Evolutionary conservation across 805 yeast genomes (phyloP).

Genomic region (Yamadazyma phyllophila): DNA sequence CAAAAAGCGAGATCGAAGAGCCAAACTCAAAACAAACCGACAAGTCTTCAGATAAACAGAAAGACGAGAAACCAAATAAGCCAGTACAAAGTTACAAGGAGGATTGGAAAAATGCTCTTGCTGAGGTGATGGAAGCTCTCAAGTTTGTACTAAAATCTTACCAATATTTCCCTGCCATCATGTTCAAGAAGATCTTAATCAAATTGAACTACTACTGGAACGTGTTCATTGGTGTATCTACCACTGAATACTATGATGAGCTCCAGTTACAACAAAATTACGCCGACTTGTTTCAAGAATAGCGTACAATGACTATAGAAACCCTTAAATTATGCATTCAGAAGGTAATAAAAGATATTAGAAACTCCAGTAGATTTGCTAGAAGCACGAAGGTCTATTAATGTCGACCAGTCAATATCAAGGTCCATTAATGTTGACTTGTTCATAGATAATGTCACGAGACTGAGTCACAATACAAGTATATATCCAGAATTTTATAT

Average conservation of each 20-base stretch:
- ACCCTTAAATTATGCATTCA: background rate
- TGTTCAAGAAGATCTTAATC: constrained; percentile 50
- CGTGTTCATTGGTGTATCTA: constrained; percentile 54
- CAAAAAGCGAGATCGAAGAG: constrained; percentile 10
- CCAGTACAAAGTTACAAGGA: constrained; percentile 17
- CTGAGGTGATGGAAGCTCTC: constrained; percentile 57
- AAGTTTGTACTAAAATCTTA: constrained; percentile 67
- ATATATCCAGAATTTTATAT: background rate
- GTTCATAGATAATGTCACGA: no score
- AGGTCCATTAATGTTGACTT: no score
- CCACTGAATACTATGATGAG: constrained; percentile 15
- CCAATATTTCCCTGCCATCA: constrained; percentile 61
- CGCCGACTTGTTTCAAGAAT: constrained; percentile 11
- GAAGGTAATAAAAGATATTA: background rate
- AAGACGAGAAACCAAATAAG: background rate
- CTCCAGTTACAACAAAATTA: constrained; percentile 15
- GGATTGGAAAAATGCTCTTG: constrained; percentile 51
- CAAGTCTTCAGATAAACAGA: background rate
- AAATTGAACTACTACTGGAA: constrained; percentile 66
- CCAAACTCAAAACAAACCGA: background rate
- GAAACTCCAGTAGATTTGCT: no score
- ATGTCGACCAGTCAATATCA: no score
- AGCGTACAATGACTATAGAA: background rate
- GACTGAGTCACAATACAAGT: no score
- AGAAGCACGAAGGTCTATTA: no score